Conservation (phyloP, 805 yeast genomes). For the Suhomyces xylopsoci region DNA sequence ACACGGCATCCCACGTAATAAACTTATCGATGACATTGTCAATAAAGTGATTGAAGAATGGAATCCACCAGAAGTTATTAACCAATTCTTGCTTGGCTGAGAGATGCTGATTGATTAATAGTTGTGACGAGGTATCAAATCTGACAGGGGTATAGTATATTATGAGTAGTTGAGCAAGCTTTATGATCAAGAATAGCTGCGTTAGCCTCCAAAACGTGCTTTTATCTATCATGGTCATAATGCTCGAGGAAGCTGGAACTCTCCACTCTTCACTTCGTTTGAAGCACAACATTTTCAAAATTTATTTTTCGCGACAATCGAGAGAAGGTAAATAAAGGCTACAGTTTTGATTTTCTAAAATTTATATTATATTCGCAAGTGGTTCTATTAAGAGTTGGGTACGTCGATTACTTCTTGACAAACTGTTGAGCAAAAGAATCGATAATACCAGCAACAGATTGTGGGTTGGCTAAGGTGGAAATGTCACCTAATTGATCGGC, state of each 20-base stretch:
- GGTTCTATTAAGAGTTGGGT: background rate
- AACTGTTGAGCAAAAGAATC: conserved; percentile 38
- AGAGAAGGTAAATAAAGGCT: background rate
- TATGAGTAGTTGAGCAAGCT: conserved; percentile 36
- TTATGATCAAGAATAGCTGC: conserved; percentile 26
- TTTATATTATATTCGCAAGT: background rate
- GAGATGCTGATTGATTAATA: conserved; percentile 27
- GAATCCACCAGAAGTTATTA: conserved; percentile 1
- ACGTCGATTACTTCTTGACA: conserved; percentile 32
- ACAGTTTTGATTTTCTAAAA: background rate
- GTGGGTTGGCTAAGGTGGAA: conserved; percentile 74
- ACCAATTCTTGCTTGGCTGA: conserved; percentile 7
- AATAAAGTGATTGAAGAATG: background rate
- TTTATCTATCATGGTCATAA: background rate
- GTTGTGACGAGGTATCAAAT: conserved; percentile 48
- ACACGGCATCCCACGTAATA: conserved; percentile 84
- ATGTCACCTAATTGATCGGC: conserved; percentile 81
- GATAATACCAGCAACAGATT: conserved; percentile 65
- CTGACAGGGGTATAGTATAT: conserved; percentile 40
- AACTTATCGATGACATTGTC: conserved; percentile 46
- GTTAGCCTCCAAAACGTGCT: conserved; percentile 5
- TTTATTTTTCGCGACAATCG: background rate
- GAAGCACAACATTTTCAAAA: background rate
- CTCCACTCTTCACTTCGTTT: background rate
- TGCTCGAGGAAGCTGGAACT: background rate